phyloP scores from a whole-genome alignment of 2,329 filamentous ascomycete species.

The Dryadomyces quercivorus region DNA sequence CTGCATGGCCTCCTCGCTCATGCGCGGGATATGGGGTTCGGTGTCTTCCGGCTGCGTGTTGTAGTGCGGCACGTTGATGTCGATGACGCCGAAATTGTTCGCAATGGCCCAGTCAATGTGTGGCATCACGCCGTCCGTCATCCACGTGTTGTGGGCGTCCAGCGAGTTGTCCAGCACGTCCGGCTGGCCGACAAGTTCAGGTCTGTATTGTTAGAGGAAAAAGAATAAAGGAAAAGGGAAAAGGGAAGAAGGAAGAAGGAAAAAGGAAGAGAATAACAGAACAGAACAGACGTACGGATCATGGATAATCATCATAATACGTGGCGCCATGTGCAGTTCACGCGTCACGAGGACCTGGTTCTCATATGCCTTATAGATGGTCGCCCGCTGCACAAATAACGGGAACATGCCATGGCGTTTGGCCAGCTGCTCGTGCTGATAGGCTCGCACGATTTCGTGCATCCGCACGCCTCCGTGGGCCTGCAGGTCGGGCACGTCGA shows the following conservation, averaged over 20 bases:
- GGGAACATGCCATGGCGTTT: conserved; percentile 67
- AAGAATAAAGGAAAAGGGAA: conserved; percentile 11
- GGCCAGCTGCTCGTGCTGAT: conserved; percentile 60
- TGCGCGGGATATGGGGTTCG: conserved; percentile 32
- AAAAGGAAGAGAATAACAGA: not conserved
- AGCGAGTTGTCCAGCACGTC: conserved; percentile 60
- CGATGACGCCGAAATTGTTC: conserved; percentile 74
- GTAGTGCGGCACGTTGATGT: conserved; percentile 79
- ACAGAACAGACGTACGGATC: conserved; percentile 58
- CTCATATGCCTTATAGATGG: conserved; percentile 64
- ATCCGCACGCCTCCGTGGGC: conserved; percentile 48
- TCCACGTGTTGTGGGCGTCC: conserved; percentile 75
- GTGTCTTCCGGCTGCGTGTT: conserved; percentile 50
- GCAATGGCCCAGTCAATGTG: conserved; percentile 76
- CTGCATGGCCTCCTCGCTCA: conserved; percentile 36
- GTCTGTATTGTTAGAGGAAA: too few species aligned
- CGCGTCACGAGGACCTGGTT: conserved; percentile 78
- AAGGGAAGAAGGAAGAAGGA: conserved; percentile 6
- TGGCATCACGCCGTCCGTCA: conserved; percentile 64
- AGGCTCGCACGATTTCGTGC: conserved; percentile 68
- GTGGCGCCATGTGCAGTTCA: conserved; percentile 51
- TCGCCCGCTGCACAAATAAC: conserved; percentile 64
- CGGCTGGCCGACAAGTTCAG: conserved; percentile 55
- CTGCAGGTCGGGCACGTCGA: conserved; percentile 39
- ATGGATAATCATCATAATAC: conserved; percentile 76